Base-by-base conservation (phyloP, 331 rosid genomes). In the Rhamnella rubrinervis region DNA sequence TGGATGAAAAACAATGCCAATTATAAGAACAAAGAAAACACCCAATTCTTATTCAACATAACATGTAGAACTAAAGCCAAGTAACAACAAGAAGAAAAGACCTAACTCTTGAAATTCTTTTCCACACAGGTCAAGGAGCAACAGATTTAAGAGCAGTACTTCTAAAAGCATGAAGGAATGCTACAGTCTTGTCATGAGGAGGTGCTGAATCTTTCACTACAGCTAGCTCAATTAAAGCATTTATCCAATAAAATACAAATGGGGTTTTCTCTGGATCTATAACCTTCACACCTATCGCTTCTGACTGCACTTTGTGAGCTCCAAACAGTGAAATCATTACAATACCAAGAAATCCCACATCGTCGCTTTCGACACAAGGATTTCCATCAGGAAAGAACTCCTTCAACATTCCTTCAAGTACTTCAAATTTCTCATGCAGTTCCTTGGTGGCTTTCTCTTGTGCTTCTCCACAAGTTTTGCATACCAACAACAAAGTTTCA, bases 401-500 rank as follows among this genome's bases (percentile, higher is more conserved):
- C 47, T 70, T 70, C 65, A 31, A 31, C 35, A 70, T 7, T 19
- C 73, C 65, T 4, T 74, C 70, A 25, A 79, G 21, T 4, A 64
- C 18, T 20, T 15, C 35, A 6, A 79, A 2, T 35, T 58, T 70
- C 59, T 65, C 70, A n/a, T 2, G 19, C n/a, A 59, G n/a, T 39
- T 65, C 61, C 39, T 63, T 6, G 0, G 59, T 28, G 39, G 57
- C 72, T 55, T 51, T 70, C 68, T 70, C 73, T n/a, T 68, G 76
- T 51, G 65, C 71, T 65, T 69, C 83, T 10, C 76, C 76, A 21
- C 28, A 71, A n/a, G 65, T 68, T 59, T 21, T 53, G 16, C 35
- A 4, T 6, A 19, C 15, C 19, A 9, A 6, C n/a, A 38, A 0
- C 19, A 78, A 4, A 19, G 50, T 20, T 52, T 68, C 53, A 6